phyloP scores from a whole-genome alignment of 2,329 filamentous ascomycete genomes.

The Fusarium oxysporum region DNA sequence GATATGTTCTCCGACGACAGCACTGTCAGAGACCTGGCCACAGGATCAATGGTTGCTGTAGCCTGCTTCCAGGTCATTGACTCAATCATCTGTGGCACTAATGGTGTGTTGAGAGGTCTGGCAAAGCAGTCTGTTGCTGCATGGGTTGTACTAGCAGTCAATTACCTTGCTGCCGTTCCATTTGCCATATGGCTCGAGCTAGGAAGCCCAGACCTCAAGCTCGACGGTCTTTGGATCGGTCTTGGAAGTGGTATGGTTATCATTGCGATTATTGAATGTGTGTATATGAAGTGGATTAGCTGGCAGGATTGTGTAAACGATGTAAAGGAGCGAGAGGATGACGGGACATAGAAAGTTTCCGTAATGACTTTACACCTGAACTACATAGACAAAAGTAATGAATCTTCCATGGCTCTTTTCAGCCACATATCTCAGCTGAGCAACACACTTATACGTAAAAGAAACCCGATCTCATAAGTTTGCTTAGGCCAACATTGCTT shows the following conservation, averaged over 20 bases:
- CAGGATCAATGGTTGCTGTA: conserved; percentile 28
- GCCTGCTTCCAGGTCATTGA: conserved; percentile 37
- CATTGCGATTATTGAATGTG: conserved; percentile 40
- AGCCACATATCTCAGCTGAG: neutral
- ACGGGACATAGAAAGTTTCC: conserved; percentile 17
- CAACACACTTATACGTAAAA: neutral
- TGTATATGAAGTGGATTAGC: conserved; percentile 40
- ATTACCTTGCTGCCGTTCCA: conserved; percentile 37
- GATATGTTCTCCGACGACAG: conserved; percentile 35
- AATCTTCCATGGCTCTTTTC: neutral
- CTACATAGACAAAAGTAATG: neutral
- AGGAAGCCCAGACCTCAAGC: conserved; percentile 27
- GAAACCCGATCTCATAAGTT: neutral
- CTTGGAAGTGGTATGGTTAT: conserved; percentile 41
- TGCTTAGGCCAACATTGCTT: conserved; percentile 7
- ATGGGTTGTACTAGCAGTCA: conserved; percentile 34
- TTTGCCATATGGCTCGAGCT: conserved; percentile 38
- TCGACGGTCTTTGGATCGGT: conserved; percentile 46
- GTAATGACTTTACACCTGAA: neutral
- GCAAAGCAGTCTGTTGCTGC: conserved; percentile 39
- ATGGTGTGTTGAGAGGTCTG: conserved; percentile 34
- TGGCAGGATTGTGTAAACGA: conserved; percentile 43
- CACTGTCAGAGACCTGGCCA: conserved; percentile 24
- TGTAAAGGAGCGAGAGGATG: conserved; percentile 36
- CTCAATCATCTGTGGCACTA: conserved; percentile 36